Conservation (phyloP, 495 filamentous ascomycete species). For the Neurospora sp. region DNA sequence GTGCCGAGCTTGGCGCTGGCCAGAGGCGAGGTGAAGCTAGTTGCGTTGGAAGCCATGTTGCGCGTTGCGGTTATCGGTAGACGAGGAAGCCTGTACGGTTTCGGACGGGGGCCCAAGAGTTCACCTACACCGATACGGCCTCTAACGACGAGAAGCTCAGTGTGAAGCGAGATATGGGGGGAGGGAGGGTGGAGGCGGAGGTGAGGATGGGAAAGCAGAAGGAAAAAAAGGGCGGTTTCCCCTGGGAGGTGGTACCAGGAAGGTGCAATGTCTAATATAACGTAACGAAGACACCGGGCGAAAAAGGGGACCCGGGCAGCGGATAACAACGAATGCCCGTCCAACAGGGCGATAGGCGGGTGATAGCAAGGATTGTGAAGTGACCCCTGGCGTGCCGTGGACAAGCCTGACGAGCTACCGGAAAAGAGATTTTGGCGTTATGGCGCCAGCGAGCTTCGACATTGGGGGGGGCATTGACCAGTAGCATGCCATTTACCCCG, state of each 20-base stretch:
- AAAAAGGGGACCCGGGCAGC: background rate
- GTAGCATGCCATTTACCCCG: background rate
- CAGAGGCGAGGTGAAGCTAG: conserved; percentile 64
- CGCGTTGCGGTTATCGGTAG: conserved; percentile 1
- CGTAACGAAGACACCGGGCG: background rate
- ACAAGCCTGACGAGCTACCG: background rate
- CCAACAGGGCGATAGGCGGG: background rate
- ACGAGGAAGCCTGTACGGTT: background rate
- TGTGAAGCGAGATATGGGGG: background rate
- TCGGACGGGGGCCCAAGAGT: background rate
- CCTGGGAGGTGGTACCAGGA: background rate
- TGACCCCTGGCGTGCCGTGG: background rate
- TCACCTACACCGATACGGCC: background rate
- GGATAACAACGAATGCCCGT: background rate
- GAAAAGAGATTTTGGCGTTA: background rate
- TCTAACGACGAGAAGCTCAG: background rate
- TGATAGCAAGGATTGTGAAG: background rate
- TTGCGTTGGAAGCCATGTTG: conserved; percentile 56
- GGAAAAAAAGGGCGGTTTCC: conserved; percentile 1
- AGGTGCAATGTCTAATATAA: background rate
- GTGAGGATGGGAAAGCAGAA: background rate
- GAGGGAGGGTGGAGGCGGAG: background rate
- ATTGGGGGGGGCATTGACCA: background rate
- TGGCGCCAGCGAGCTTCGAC: background rate
- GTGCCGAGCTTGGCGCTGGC: conserved; percentile 53